Evolutionary conservation across 495 filamentous ascomycete species (phyloP), one percentile per base, ranked within the genome.

Genomic region (Penicillium crystallinum): DNA sequence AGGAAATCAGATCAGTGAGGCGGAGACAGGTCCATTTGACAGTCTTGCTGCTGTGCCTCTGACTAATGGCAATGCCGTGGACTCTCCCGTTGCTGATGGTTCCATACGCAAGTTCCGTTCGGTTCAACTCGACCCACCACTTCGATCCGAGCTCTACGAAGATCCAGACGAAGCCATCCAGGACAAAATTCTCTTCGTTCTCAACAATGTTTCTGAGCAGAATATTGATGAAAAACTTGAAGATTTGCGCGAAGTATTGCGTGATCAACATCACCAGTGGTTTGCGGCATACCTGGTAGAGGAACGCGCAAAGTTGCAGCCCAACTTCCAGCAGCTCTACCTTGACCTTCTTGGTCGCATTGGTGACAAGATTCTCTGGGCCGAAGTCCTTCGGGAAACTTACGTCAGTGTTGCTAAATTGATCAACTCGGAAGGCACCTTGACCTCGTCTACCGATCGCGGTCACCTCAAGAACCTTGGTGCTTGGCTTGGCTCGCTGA

Each of bases 221-320:
- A 97, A 96, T 47, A 77, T 97, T 9, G 84, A 88, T 29, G 76
- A 83, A 27, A 97, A 96, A 65, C 82, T 88, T 54, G 75, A 75
- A 34, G 90, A 93, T 48, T 78, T 99, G 17, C 84, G 79, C 31
- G 85, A 92, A 30, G 81, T 86, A 23, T 62, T 97, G 44, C 80
- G 89, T 36, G 82, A 88, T 46, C 80, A 84, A 50, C 86, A 96
- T 63, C 86, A 92, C 59, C 89, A 93, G 64, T 99, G 93, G 93
- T 97, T 99, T 58, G 93, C 93, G 8, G 81, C 81, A 15, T 95
- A 96, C 64, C 73, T 99, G n/a, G 93, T 99, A 10, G 91, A 96
- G 60, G 88, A 95, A 65, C 90, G 92, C 12, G 95, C 93, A 10
- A 97, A 96, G 71, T 79, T 93, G 72, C 91, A 99, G 62, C 91